A percentile compares a stretch with the other conserved stretches of the same genome.
Conservation (phyloP, 73 alveolate species). For the Paraurostyla sp. region DNA sequence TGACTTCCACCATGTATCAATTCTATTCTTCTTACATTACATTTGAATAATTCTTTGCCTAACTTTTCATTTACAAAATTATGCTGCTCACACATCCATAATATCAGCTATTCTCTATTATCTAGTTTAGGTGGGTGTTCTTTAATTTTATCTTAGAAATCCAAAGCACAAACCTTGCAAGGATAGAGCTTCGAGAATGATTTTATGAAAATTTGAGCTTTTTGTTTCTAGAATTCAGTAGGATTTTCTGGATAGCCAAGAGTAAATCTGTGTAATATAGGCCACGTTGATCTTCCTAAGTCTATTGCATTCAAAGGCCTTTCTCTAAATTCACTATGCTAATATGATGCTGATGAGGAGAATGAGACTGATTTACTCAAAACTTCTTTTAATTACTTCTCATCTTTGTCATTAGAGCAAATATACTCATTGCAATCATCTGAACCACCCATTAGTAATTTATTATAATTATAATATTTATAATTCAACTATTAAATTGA, state of each 20-base stretch:
- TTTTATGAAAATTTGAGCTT: conserved; percentile 32
- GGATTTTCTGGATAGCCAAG: conserved; percentile 80
- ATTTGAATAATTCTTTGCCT: conserved; percentile 65
- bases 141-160: conserved; percentile 64
- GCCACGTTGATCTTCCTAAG: conserved; percentile 79
- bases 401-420: conserved; percentile 68
- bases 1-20: conserved; percentile 46
- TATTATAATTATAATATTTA: no score
- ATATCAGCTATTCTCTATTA: conserved; percentile 66
- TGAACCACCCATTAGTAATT: conserved; percentile 70
- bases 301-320: conserved; percentile 72
- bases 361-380: neutral
- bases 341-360: neutral
- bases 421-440: conserved; percentile 65
- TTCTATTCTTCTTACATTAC: conserved; percentile 56
- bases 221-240: conserved; percentile 36
- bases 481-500: neutral
- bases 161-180: conserved; percentile 71
- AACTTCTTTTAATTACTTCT: conserved; percentile 2
- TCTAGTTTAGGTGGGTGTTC: conserved; percentile 75
- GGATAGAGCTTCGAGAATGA: conserved; percentile 74
- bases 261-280: conserved; percentile 76
- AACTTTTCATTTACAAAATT: conserved; percentile 73
- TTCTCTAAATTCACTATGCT: neutral
- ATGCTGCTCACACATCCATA: conserved; percentile 82